Conservation (phyloP, 352 stramenopile species). For the Pythium plurisporium region DNA sequence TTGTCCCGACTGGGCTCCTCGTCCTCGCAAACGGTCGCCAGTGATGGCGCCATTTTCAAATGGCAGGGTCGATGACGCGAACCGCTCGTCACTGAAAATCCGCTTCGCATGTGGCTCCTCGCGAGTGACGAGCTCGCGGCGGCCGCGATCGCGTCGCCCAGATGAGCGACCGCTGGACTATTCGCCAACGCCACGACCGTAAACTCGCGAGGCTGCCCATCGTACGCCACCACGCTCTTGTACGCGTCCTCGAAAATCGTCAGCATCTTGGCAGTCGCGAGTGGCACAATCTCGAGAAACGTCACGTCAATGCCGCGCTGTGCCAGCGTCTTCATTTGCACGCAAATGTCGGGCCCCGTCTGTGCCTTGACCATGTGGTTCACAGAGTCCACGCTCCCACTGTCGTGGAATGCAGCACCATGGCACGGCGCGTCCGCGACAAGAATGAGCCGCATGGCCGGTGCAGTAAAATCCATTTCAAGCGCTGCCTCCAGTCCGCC, state of each 20-base stretch:
- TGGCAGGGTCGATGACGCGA: too few species aligned
- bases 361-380: too few species aligned
- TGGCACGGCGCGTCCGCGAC: slow-evolving; percentile 36
- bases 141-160: slow-evolving; percentile 22
- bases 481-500: slow-evolving; percentile 27
- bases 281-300: slow-evolving; percentile 30
- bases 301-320: slow-evolving; percentile 34
- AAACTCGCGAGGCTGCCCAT: slow-evolving; percentile 24
- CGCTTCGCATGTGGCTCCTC: slow-evolving; percentile 22
- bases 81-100: too few species aligned
- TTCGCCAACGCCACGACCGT: slow-evolving; percentile 16
- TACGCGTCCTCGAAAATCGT: slow-evolving; percentile 29
- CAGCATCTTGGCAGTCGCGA: slow-evolving; percentile 29
- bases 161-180: slow-evolving; percentile 6
- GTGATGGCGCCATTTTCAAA: too few species aligned
- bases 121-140: slow-evolving; percentile 27
- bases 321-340: slow-evolving; percentile 30
- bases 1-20: too few species aligned
- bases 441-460: slow-evolving; percentile 32
- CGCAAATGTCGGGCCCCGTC: slow-evolving; percentile 27
- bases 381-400: too few species aligned
- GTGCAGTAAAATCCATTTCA: slow-evolving; percentile 22
- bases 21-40: too few species aligned
- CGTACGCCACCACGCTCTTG: background rate
- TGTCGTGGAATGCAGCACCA: slow-evolving; percentile 26